Conservation (phyloP, 495 filamentous ascomycete species). For the Trichoderma gamsii region DNA sequence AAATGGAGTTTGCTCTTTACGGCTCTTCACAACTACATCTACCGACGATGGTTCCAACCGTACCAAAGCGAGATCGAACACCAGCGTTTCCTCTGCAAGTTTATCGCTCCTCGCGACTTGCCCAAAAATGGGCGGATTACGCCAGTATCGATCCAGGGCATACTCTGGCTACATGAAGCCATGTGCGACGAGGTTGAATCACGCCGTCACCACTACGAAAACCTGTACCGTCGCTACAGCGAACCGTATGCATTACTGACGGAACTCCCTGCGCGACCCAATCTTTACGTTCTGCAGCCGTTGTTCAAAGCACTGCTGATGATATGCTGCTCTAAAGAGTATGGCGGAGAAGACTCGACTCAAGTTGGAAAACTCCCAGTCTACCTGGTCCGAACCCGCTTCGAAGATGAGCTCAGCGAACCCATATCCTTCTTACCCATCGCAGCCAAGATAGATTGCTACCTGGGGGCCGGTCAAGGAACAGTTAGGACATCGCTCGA, state of each 20-base stretch:
- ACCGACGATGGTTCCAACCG: constrained; percentile 18
- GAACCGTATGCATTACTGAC: background rate
- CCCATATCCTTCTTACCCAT: constrained; percentile 25
- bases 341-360: constrained; percentile 7
- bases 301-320: constrained; percentile 16
- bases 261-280: background rate
- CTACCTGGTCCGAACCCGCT: constrained; percentile 21
- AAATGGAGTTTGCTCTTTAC: background rate
- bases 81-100: constrained; percentile 18
- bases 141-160: background rate
- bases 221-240: background rate
- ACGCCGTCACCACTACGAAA: background rate
- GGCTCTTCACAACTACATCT: constrained; percentile 19
- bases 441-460: background rate
- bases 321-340: background rate
- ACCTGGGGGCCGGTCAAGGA: background rate
- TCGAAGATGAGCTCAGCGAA: constrained; percentile 23
- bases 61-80: constrained; percentile 18
- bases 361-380: constrained; percentile 18
- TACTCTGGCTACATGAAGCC: background rate
- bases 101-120: constrained; percentile 1
- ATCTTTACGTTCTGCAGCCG: background rate
- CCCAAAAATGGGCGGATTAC: background rate
- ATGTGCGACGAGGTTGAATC: background rate
- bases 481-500: constrained; percentile 11